Evolutionary conservation across 768 basidiomycete species (phyloP).

Genomic region (Collybia sp.): DNA sequence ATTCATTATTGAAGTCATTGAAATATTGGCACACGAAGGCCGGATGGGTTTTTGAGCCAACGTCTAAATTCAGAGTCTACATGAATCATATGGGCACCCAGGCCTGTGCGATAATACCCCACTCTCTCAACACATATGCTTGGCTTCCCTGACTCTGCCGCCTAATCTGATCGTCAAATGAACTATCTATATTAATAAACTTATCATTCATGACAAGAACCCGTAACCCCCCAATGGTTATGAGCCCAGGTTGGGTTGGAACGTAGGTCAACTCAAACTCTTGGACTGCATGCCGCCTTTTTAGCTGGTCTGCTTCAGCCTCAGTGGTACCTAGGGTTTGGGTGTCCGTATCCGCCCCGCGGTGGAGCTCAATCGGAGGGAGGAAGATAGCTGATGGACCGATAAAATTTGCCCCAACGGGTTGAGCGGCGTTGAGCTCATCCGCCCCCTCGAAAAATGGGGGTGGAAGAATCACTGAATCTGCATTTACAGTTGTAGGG

Average conservation of each 20-base stretch:
- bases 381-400: conserved; percentile 50
- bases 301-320: conserved; percentile 9
- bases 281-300: conserved; percentile 35
- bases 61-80: too few relatives aligned
- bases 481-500: conserved; percentile 5
- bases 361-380: conserved; percentile 34
- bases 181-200: conserved; percentile 26
- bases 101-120: conserved; percentile 67
- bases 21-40: too few relatives aligned
- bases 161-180: conserved; percentile 14
- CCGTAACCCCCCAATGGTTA: conserved; percentile 65
- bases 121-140: conserved; percentile 58
- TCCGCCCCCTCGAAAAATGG: conserved; percentile 40
- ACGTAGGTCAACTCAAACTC: conserved; percentile 65
- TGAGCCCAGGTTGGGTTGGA: conserved; percentile 55
- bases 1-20: too few relatives aligned
- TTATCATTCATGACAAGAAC: conserved; percentile 60
- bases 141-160: conserved; percentile 21
- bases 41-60: too few relatives aligned
- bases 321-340: not conserved
- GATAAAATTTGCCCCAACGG: conserved; percentile 34
- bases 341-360: conserved; percentile 1
- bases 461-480: conserved; percentile 29
- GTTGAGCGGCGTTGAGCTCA: conserved; percentile 24
- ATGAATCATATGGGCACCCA: conserved; percentile 48